Evolutionary conservation across 2,329 filamentous ascomycete species (phyloP).

Genomic region (Aureobasidium leucospermi): DNA sequence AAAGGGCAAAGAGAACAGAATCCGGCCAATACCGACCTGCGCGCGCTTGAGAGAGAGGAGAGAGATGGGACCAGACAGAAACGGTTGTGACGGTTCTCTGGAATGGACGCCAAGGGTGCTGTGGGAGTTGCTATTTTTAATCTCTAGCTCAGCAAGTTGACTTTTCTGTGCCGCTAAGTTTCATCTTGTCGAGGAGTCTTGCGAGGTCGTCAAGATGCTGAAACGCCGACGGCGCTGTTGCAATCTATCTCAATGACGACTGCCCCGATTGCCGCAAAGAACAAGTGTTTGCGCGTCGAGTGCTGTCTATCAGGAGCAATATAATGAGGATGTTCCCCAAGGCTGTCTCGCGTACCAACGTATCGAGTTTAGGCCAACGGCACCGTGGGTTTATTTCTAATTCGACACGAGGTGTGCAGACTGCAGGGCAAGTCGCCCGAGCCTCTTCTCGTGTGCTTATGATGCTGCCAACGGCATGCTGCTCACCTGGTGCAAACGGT

Average conservation of each 20-base stretch:
- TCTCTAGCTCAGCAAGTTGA: background rate
- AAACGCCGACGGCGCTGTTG: background rate
- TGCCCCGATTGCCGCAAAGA: background rate
- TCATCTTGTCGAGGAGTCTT: background rate
- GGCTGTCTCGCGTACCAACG: background rate
- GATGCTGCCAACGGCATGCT: background rate
- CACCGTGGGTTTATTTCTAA: constrained; percentile 1
- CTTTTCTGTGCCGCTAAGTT: constrained; percentile 4
- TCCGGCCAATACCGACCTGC: background rate
- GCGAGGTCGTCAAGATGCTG: background rate
- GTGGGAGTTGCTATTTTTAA: constrained; percentile 1
- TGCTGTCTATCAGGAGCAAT: background rate
- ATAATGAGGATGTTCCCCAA: background rate
- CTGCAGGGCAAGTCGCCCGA: background rate
- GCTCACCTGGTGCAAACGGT: constrained; percentile 2
- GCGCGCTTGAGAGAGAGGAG: constrained; percentile 8
- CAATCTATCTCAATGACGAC: constrained; percentile 5
- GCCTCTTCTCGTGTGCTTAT: background rate
- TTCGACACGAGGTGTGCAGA: background rate
- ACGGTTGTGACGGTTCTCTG: constrained; percentile 3
- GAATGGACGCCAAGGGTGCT: constrained; percentile 7
- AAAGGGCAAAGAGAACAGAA: constrained; percentile 1
- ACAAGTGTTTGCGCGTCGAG: background rate
- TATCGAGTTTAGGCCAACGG: constrained; percentile 5
- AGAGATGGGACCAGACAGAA: constrained; percentile 8